Conservation (phyloP, 257 asterid genomes). For the Capsicum chinense region DNA sequence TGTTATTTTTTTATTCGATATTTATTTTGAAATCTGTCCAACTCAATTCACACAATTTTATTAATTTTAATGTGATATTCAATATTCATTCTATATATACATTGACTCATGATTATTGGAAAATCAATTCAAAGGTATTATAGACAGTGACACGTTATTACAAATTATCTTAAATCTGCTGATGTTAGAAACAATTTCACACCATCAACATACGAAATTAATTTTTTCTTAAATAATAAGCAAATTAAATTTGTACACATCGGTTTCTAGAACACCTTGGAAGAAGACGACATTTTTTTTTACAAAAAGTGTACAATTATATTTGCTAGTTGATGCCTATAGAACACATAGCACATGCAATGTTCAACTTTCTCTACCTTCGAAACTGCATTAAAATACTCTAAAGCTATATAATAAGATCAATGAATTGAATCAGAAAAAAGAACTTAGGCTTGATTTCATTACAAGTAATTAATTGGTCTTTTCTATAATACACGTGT, state of each 20-base stretch:
- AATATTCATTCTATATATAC: too few relatives aligned
- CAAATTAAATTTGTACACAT: neutral
- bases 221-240: neutral
- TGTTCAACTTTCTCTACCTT: constrained; percentile 12
- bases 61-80: too few relatives aligned
- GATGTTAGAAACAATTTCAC: neutral
- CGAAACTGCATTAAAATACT: neutral
- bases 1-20: too few relatives aligned
- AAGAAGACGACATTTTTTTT: neutral
- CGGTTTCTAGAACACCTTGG: neutral
- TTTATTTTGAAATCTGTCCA: too few relatives aligned
- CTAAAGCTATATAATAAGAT: too few relatives aligned
- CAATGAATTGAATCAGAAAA: neutral
- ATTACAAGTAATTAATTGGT: constrained; percentile 19
- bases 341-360: constrained; percentile 14
- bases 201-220: neutral
- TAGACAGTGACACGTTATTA: too few relatives aligned
- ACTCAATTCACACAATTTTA: too few relatives aligned
- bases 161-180: neutral
- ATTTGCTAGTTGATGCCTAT: neutral
- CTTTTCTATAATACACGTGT: neutral
- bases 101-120: too few relatives aligned
- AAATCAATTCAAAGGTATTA: too few relatives aligned
- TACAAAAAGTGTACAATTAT: neutral
- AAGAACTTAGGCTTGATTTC: constrained; percentile 17